A percentile compares a stretch with the other conserved stretches of the same genome.
Evolutionary conservation across 202 grass and related monocot species (phyloP).

Genomic region (Carex arenaria): DNA sequence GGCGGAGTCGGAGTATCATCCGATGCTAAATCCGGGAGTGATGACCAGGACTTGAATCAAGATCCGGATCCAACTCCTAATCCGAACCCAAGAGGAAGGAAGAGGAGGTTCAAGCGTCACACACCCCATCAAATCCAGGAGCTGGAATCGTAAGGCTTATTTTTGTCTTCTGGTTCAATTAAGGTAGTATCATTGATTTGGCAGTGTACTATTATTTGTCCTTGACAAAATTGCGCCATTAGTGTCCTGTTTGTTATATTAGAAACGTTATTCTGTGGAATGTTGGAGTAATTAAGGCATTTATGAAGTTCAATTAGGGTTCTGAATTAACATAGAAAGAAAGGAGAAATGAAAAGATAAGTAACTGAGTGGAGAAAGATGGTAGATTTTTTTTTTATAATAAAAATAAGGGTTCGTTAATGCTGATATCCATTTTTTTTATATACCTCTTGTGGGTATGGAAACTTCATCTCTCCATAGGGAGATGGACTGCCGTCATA

Average conservation of each 20-base stretch:
- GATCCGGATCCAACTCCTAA: constrained; percentile 23
- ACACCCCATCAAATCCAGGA: constrained; percentile 55
- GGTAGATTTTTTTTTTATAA: neutral
- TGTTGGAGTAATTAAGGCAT: neutral
- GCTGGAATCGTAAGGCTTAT: constrained; percentile 34
- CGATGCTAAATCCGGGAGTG: constrained; percentile 32
- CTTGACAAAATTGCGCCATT: neutral
- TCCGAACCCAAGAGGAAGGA: constrained; percentile 24
- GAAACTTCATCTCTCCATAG: neutral
- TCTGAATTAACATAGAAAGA: neutral
- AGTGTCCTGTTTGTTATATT: neutral
- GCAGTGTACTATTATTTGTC: neutral
- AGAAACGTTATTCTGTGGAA: neutral
- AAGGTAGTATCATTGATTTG: neutral
- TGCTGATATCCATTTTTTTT: neutral
- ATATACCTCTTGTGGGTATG: neutral
- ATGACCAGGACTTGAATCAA: constrained; percentile 62
- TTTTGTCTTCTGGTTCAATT: neutral
- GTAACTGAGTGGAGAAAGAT: neutral
- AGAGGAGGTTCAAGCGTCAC: constrained; percentile 45
- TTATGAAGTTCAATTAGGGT: neutral
- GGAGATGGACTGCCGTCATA: neutral
- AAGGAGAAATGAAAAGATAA: neutral
- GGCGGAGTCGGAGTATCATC: neutral
- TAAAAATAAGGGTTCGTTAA: neutral